phyloP scores from a whole-genome alignment of 345 rosid genomes.

The Rhodomyrtus tomentosa region DNA sequence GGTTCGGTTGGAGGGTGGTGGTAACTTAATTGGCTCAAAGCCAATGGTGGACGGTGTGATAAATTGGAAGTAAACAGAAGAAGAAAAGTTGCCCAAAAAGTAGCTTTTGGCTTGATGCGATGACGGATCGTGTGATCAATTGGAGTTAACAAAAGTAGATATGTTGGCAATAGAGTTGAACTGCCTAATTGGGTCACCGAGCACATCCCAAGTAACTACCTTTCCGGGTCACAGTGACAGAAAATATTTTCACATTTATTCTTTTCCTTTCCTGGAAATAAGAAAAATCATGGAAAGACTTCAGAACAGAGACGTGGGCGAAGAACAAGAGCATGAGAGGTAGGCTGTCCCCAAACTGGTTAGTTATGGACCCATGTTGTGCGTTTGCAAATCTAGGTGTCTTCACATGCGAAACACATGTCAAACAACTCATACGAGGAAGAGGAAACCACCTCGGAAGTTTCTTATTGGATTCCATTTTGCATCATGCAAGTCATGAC shows the following conservation, averaged over 20 bases:
- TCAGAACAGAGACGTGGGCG: neutral
- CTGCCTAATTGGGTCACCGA: neutral
- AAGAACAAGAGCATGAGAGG: neutral
- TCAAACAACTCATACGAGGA: neutral
- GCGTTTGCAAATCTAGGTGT: neutral
- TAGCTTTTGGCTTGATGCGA: neutral
- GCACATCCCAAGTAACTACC: neutral
- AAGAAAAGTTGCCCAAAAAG: neutral
- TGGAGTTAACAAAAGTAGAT: neutral
- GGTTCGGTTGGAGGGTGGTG: neutral
- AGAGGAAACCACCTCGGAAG: neutral
- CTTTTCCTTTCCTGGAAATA: neutral
- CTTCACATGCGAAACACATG: conserved; percentile 3
- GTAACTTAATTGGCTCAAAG: neutral
- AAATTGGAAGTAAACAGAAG: neutral
- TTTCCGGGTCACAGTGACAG: neutral
- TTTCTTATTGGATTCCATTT: neutral
- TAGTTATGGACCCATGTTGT: neutral
- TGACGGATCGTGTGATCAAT: neutral
- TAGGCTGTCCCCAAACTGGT: neutral
- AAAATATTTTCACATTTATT: neutral
- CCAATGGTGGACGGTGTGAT: neutral
- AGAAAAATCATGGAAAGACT: neutral
- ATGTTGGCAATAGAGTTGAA: neutral
- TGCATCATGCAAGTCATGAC: neutral